Evolutionary conservation across 495 filamentous ascomycete genomes (phyloP).

Genomic region (Aspergillus cristatus): DNA sequence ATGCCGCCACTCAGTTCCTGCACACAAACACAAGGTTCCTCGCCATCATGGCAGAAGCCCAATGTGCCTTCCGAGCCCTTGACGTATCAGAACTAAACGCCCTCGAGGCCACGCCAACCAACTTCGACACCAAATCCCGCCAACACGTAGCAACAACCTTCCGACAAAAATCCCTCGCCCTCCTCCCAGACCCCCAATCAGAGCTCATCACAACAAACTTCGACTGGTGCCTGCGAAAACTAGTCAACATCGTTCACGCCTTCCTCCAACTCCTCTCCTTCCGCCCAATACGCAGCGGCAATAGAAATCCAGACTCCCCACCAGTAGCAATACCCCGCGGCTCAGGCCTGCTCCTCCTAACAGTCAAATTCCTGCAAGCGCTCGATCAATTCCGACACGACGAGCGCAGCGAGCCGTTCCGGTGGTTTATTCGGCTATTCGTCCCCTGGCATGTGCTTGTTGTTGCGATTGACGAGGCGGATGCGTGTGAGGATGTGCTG

Average conservation of each 20-base stretch:
- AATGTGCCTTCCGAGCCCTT: constrained; percentile 16
- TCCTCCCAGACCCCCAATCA: constrained; percentile 16
- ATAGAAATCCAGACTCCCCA: constrained; percentile 15
- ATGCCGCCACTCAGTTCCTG: no score
- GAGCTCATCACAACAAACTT: constrained; percentile 15
- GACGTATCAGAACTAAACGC: constrained; percentile 8
- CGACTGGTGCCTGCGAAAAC: constrained; percentile 19
- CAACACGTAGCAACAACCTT: constrained; percentile 22
- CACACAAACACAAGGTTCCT: constrained; percentile 27
- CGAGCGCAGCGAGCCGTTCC: constrained; percentile 18
- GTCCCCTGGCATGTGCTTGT: constrained; percentile 40
- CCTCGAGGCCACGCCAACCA: constrained; percentile 1
- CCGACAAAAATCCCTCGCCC: constrained; percentile 12
- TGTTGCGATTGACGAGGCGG: constrained; percentile 60
- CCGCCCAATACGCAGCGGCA: constrained; percentile 24
- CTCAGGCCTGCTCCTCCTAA: constrained; percentile 20
- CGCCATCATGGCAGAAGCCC: constrained; percentile 15
- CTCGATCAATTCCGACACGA: constrained; percentile 14
- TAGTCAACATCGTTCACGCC: constrained; percentile 14
- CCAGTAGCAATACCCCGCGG: constrained; percentile 18
- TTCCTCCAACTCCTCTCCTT: constrained; percentile 25
- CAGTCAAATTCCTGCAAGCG: constrained; percentile 22
- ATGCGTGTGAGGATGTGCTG: constrained; percentile 51
- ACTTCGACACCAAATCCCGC: constrained; percentile 15
- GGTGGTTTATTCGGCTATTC: constrained; percentile 31